Conservation (phyloP, 352 stramenopile species). For the Globisporangium paroecandrum region DNA sequence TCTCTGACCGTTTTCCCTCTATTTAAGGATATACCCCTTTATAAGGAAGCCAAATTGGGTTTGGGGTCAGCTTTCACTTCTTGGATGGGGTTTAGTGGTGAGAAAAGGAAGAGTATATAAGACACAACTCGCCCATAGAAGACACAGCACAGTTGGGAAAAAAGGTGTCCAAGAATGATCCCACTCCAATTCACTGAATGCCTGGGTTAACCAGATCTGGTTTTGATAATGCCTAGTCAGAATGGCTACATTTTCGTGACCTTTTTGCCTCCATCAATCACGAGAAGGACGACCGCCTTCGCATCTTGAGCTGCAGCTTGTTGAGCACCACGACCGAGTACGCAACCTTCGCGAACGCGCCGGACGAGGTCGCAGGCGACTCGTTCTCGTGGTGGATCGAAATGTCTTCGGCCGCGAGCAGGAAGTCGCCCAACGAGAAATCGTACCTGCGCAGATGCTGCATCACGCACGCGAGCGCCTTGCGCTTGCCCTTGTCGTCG, state of each 20-base stretch:
- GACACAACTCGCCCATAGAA: no score
- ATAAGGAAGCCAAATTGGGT: no score
- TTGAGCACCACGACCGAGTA: slow-evolving; percentile 33
- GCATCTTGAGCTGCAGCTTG: slow-evolving; percentile 54
- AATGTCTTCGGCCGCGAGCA: slow-evolving; percentile 57
- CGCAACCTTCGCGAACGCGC: slow-evolving; percentile 9
- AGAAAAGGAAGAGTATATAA: no score
- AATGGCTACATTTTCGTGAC: background rate
- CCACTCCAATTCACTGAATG: no score
- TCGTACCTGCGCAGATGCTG: slow-evolving; percentile 81
- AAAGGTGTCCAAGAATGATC: no score
- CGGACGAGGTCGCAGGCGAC: background rate
- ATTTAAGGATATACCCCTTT: no score
- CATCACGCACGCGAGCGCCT: slow-evolving; percentile 67
- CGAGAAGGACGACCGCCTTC: slow-evolving; percentile 50
- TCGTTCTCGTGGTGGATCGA: slow-evolving; percentile 7
- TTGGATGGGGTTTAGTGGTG: no score
- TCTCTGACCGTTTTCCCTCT: no score
- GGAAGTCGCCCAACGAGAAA: slow-evolving; percentile 74
- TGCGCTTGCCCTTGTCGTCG: slow-evolving; percentile 66
- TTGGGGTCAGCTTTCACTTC: no score
- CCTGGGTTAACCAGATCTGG: no score
- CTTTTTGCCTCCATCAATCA: slow-evolving; percentile 11
- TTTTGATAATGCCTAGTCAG: background rate
- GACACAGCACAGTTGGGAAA: no score